phyloP scores from a whole-genome alignment of 306 rosid genomes.

The Abrus pulchellus region DNA sequence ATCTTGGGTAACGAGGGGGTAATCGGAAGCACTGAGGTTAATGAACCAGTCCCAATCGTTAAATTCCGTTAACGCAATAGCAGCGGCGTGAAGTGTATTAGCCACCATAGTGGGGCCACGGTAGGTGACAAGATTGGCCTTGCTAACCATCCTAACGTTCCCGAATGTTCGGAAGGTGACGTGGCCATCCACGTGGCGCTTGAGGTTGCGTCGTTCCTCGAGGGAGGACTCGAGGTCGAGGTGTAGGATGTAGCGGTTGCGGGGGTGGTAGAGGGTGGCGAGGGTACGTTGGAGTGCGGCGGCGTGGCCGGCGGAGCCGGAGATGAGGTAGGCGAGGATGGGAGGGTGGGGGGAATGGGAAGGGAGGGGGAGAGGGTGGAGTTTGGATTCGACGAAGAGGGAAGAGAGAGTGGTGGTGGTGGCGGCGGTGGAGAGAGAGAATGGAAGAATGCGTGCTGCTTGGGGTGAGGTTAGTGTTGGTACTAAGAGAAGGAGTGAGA shows the following conservation, averaged over 20 bases:
- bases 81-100: constrained; percentile 89
- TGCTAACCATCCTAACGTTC: constrained; percentile 68
- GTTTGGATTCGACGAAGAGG: constrained; percentile 79
- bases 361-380: constrained; percentile 66
- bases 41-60: constrained; percentile 94
- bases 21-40: constrained; percentile 89
- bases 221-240: constrained; percentile 75
- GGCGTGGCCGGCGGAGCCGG: constrained; percentile 77
- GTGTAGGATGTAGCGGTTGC: constrained; percentile 72
- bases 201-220: constrained; percentile 69
- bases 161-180: constrained; percentile 52
- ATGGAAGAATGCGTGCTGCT: constrained; percentile 57
- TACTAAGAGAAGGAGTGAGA: constrained; percentile 56
- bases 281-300: constrained; percentile 70
- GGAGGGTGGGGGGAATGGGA: constrained; percentile 66
- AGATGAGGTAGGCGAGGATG: constrained; percentile 78
- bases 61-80: constrained; percentile 65
- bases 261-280: constrained; percentile 82
- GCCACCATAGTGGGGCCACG: constrained; percentile 95
- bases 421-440: constrained; percentile 67
- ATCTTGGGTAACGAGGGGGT: constrained; percentile 88
- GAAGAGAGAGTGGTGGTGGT: constrained; percentile 39
- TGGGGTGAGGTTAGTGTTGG: constrained; percentile 56
- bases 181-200: constrained; percentile 55
- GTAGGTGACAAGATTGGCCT: constrained; percentile 86